Base-by-base conservation (phyloP, 2,329 filamentous ascomycete genomes). In the Fusarium fujikuroi region DNA sequence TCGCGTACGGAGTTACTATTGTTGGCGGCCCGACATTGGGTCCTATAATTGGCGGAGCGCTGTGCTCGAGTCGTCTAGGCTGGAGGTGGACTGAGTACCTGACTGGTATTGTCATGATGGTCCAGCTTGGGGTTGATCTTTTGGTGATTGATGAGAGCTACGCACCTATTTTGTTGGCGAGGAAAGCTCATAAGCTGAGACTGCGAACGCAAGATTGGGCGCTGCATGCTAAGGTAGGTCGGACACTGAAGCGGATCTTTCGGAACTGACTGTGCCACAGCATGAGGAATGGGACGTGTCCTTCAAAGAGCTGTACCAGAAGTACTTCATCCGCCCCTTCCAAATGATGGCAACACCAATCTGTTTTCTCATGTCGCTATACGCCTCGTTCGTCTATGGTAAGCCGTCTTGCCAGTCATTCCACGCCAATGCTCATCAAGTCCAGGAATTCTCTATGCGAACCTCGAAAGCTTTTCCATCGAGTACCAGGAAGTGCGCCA, bases 31-130 rank as follows among this genome's bases (percentile, higher is more conserved):
- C 60, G 6, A 60, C 53, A 3, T 2, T 63, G 1, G 53, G 43
- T 2, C 60, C 60, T 10, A 36, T 60, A 9, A 49, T 60, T 1
- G 60, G 53, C 0, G 40, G n/a, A 9, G 50, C 40, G 0, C 3
- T 62, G 9, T 62, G 34, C n/a, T 62, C 50, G 3, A 58, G 60
- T 5, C 3, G 44, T 5, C 40, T 62, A 0, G 60, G 50, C 0
- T 62, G 50, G 60, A 42, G 40, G 19, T 58, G 60, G 40, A 58
- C 60, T 9, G 60, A 62, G 34, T 46, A 62, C 4, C 7, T 62
- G 0, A 62, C 50, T 1, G 60, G 60, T 1, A 62, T 62, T 4
- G 32, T 62, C 0, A 62, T 62, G 60, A 46, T 62, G 34, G 60
- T n/a, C 2, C 60, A 62, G 25, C 25, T 58, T 19, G 60, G 0